Percentiles rank a stretch among this genome's conserved stretches.
phyloP scores from a whole-genome alignment of 768 basidiomycete species.

The Pisolithus marmoratus region DNA sequence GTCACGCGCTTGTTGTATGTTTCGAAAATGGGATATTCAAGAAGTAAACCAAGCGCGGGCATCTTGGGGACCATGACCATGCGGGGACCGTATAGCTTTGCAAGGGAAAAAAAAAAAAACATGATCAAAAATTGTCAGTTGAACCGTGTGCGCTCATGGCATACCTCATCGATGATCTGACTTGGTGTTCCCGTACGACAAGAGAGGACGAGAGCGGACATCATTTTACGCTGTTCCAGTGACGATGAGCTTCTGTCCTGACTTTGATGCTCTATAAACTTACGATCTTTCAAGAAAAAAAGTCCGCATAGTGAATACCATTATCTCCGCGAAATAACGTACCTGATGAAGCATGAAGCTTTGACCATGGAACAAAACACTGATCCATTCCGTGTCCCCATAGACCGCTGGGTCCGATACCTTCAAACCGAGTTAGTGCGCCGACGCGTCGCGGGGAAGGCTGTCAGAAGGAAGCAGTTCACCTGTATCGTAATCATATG shows the following conservation, averaged over 20 bases:
- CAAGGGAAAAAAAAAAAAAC: too few species aligned
- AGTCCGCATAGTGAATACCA: slow-evolving; percentile 18
- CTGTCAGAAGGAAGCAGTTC: neutral
- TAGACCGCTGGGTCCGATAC: slow-evolving; percentile 83
- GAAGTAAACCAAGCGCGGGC: slow-evolving; percentile 87
- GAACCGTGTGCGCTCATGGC: neutral
- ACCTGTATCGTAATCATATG: slow-evolving; percentile 87
- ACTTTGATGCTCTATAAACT: slow-evolving; percentile 8
- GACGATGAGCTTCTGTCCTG: slow-evolving; percentile 6
- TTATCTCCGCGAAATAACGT: slow-evolving; percentile 18
- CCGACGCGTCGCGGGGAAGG: neutral
- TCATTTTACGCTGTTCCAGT: slow-evolving; percentile 86
- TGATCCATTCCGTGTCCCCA: slow-evolving; percentile 92
- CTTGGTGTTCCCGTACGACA: slow-evolving; percentile 73
- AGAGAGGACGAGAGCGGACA: slow-evolving; percentile 74
- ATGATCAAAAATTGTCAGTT: neutral
- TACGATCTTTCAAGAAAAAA: slow-evolving; percentile 22
- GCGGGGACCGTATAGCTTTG: slow-evolving; percentile 70
- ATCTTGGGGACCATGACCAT: slow-evolving; percentile 89
- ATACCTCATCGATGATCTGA: slow-evolving; percentile 68
- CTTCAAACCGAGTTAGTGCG: slow-evolving; percentile 31
- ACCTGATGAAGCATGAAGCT: slow-evolving; percentile 99
- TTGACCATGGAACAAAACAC: slow-evolving; percentile 90
- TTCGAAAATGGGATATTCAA: slow-evolving; percentile 82
- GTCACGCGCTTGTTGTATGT: slow-evolving; percentile 64